Conservation (phyloP, 2,329 filamentous ascomycete genomes). For the Immersiporthe knoxdaviesiana region DNA sequence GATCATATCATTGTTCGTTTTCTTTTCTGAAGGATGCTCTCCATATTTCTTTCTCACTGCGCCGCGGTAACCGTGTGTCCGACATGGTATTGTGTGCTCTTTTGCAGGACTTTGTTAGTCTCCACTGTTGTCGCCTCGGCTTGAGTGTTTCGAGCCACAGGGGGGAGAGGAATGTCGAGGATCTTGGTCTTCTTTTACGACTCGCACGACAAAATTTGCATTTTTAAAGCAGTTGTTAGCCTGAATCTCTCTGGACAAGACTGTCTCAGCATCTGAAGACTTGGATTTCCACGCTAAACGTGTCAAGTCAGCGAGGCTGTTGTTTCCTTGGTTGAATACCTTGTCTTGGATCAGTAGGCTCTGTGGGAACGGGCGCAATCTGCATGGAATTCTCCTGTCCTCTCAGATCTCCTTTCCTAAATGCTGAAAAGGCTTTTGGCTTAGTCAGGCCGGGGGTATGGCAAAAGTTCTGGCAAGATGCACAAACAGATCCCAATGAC, state of each 20-base stretch:
- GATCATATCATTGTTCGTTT: neutral
- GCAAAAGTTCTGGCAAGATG: conserved; percentile 1
- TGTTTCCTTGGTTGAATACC: neutral
- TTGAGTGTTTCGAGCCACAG: too few species aligned
- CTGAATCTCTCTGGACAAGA: too few species aligned
- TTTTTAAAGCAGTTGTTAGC: neutral
- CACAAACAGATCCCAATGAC: too few species aligned
- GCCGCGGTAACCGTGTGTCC: neutral
- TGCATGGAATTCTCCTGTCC: too few species aligned
- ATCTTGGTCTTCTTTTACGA: neutral
- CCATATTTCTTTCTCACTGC: neutral
- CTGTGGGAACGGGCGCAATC: neutral
- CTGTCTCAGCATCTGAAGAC: too few species aligned
- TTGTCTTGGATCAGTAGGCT: neutral
- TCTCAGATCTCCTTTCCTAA: neutral
- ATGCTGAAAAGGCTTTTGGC: neutral
- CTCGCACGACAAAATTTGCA: neutral
- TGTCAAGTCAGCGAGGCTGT: too few species aligned
- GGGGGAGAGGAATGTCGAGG: too few species aligned
- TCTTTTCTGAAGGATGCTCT: neutral
- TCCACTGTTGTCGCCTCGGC: neutral
- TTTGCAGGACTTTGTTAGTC: neutral
- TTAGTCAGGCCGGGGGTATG: neutral
- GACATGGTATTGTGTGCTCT: neutral
- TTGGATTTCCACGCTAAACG: too few species aligned